phyloP scores from a whole-genome alignment of 2,329 filamentous ascomycete species.

The Davidsoniella eucalypti region DNA sequence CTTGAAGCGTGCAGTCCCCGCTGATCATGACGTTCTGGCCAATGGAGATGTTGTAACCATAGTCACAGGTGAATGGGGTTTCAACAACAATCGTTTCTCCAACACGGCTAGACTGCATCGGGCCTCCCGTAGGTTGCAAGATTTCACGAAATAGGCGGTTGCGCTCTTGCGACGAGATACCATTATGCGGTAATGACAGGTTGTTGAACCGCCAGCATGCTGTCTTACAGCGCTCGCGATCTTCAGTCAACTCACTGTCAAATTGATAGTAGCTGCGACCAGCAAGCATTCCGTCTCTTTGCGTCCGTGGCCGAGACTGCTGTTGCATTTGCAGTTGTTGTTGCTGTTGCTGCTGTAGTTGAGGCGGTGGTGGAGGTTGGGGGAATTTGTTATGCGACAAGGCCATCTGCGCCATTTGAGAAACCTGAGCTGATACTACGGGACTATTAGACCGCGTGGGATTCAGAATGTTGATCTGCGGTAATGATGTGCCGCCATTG shows the following conservation, averaged over 20 bases:
- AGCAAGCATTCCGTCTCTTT: constrained; percentile 81
- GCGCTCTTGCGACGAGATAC: constrained; percentile 52
- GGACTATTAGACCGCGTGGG: constrained; percentile 34
- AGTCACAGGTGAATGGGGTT: constrained; percentile 81
- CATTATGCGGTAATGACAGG: constrained; percentile 56
- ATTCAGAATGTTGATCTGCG: constrained; percentile 41
- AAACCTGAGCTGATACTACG: constrained; percentile 21
- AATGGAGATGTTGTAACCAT: constrained; percentile 86
- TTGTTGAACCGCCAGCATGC: constrained; percentile 81
- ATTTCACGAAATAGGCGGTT: constrained; percentile 56
- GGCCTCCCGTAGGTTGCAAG: constrained; percentile 43
- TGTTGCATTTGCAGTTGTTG: constrained; percentile 13
- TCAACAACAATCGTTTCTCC: constrained; percentile 68
- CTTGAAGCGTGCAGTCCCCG: constrained; percentile 69
- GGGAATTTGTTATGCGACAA: constrained; percentile 38
- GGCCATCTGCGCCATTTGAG: constrained; percentile 34
- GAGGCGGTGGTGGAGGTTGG: constrained; percentile 14
- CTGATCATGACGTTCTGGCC: constrained; percentile 73
- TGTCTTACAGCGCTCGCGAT: constrained; percentile 68
- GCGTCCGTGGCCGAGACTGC: constrained; percentile 31
- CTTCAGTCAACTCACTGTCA: constrained; percentile 58
- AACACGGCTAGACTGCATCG: constrained; percentile 39
- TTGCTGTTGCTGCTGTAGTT: background rate
- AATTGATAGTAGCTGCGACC: constrained; percentile 68
- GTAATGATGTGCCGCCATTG: constrained; percentile 26